Evolutionary conservation across 192 early-diverging fungal genomes (phyloP), one percentile per base, ranked within the genome.

Genomic region (Diversispora epigaea): DNA sequence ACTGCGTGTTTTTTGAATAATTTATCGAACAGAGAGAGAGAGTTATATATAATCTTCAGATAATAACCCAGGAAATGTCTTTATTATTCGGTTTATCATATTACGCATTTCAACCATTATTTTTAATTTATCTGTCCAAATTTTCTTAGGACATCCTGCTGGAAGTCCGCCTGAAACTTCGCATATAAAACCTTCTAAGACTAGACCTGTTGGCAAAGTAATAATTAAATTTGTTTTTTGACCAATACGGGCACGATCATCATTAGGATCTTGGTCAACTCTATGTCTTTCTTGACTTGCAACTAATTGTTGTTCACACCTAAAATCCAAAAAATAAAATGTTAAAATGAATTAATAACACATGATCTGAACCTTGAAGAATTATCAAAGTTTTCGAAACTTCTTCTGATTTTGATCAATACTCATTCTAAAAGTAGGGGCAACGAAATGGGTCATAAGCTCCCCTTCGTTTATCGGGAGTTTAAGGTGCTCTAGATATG

Each of bases 31-130:
- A n/a, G n/a, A n/a, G n/a, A n/a, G n/a, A n/a, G n/a, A n/a, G n/a
- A n/a, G n/a, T n/a, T n/a, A n/a, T n/a, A 69, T 69, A 69, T 69
- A 69, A 52, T 69, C 67, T 19, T 49, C 22, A 7, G 67, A 7
- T 69, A 15, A 15, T 54, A 69, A 46, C 15, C 46, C 49, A 66
- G 58, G 73, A 41, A 49, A 75, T 15, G 73, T 66, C 62, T 75
- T 75, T 22, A 75, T 75, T 54, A 75, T 49, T 54, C 44, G 6
- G 44, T 75, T 75, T 41, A 75, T 75, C 62, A 75, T 66, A 14
- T 75, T 63, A 15, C 73, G 17, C 14, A 75, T 75, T 63, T 19
- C 64, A 43, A 75, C 73, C 73, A 61, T 75, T 39, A 64, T 19
- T 49, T 73, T 73, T 21, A 73, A 43, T 66, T 65, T 70, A 70